Base-by-base conservation (phyloP, 2,329 filamentous ascomycete genomes). In the Fusarium phyllophilum region DNA sequence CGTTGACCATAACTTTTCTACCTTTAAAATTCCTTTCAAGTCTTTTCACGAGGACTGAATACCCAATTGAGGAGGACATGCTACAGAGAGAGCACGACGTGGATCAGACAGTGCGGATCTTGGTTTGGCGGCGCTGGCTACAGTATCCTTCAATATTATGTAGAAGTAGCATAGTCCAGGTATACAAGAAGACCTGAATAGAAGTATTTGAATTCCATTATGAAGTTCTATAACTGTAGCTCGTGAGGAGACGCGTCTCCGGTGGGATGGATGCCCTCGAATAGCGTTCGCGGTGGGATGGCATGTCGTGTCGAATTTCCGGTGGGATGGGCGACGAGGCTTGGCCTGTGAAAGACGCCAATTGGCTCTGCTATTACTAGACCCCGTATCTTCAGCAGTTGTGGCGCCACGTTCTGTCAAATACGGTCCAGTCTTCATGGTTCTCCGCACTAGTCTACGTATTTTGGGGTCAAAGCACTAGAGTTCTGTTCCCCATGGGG, bases 181-280 rank as follows among this genome's bases (percentile, higher is more conserved):
- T n/a, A n/a, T n/a, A n/a, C n/a, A n/a, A n/a, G n/a, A n/a, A n/a
- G n/a, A n/a, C n/a, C 22, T 24, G 6, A 14, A 24, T 2, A 34
- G 10, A 14, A 14, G 2, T 20, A n/a, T n/a, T n/a, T n/a, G n/a
- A n/a, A n/a, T n/a, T n/a, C n/a, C n/a, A n/a, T n/a, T n/a, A n/a
- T n/a, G n/a, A n/a, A n/a, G n/a, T 4, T 8, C 12, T 51, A 11
- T 12, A 24, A 20, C 2, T 11, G 2, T 6, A 0, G 8, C 0
- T 15, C 8, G 6, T 9, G 17, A 24, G 48, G 2, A 15, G 17
- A 6, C 17, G 17, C 8, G 13, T 26, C 17, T 41, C 51, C 51
- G 51, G 34, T 55, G 51, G 51, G 51, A 55, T 29, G 34, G 8
- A 9, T 17, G 4, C 17, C 34, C 5, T 18, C 0, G 3, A 17